A percentile compares a stretch with the other conserved stretches of the same genome.
Evolutionary conservation across 2,329 filamentous ascomycete genomes (phyloP).

Genomic region (Anthostomella pinea): DNA sequence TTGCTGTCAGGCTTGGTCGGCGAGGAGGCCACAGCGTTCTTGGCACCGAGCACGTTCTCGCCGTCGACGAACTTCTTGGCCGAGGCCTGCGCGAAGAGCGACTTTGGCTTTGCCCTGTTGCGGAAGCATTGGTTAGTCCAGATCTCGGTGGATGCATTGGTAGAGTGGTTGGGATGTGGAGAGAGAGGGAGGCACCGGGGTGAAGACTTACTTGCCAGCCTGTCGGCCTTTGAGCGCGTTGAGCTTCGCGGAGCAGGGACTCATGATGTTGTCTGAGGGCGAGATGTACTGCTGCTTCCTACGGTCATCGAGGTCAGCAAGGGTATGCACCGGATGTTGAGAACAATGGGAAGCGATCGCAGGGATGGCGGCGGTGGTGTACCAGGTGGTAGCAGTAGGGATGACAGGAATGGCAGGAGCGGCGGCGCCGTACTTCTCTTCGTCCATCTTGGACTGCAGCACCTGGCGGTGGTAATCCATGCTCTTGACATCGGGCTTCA

Average conservation of each 20-base stretch:
- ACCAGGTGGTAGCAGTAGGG: constrained; percentile 3
- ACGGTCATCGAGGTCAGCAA: constrained; percentile 23
- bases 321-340: too few relatives aligned
- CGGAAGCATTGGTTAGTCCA: constrained; percentile 7
- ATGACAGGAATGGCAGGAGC: constrained; percentile 6
- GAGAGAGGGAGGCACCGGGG: background rate
- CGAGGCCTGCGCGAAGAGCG: constrained; percentile 64
- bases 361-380: constrained; percentile 10
- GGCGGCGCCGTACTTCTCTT: constrained; percentile 52
- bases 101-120: constrained; percentile 61
- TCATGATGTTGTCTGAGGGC: constrained; percentile 87
- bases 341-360: constrained; percentile 14
- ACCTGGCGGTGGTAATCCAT: constrained; percentile 79
- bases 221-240: constrained; percentile 78
- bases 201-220: constrained; percentile 64
- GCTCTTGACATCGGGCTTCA: constrained; percentile 53
- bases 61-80: constrained; percentile 59
- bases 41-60: constrained; percentile 40
- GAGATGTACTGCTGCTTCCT: constrained; percentile 64
- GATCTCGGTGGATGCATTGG: background rate
- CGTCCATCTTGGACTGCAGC: constrained; percentile 68
- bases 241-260: constrained; percentile 80
- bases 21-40: constrained; percentile 19
- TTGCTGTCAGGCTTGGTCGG: background rate
- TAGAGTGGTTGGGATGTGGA: background rate